phyloP scores from a whole-genome alignment of 768 basidiomycete genomes.

The Trametes cinnabarina region DNA sequence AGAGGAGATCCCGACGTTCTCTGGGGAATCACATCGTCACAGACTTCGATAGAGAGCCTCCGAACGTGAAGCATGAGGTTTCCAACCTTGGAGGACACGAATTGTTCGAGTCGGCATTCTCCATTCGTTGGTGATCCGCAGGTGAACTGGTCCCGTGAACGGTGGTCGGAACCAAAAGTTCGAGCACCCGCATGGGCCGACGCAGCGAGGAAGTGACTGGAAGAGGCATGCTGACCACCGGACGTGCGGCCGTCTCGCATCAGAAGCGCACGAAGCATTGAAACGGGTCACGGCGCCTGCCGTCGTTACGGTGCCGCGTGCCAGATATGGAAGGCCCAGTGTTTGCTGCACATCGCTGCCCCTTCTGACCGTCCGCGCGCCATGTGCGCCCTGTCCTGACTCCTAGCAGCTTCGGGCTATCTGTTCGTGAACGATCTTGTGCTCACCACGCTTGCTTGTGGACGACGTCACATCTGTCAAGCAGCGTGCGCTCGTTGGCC shows the following conservation, averaged over 20 bases:
- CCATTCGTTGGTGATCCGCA: background rate
- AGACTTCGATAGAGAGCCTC: background rate
- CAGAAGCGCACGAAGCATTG: background rate
- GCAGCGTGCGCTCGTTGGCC: background rate
- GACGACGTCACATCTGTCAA: constrained; percentile 6
- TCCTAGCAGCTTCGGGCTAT: background rate
- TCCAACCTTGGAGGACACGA: background rate
- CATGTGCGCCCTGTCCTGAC: constrained; percentile 3
- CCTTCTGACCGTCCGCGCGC: background rate
- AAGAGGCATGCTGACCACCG: background rate
- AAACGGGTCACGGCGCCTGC: constrained; percentile 1
- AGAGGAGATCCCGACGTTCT: background rate
- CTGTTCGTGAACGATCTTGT: background rate
- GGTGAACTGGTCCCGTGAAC: background rate
- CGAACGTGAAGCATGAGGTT: background rate
- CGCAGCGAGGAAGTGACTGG: background rate
- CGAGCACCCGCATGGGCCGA: background rate
- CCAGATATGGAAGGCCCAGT: constrained; percentile 8
- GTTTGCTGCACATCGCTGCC: background rate
- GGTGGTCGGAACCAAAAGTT: background rate
- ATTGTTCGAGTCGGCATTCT: background rate
- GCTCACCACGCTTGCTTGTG: background rate
- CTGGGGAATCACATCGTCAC: background rate
- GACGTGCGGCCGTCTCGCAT: background rate
- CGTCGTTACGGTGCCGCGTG: background rate